Conservation (phyloP, 2,329 filamentous ascomycete species). For the Tolypocladium capitatum region DNA sequence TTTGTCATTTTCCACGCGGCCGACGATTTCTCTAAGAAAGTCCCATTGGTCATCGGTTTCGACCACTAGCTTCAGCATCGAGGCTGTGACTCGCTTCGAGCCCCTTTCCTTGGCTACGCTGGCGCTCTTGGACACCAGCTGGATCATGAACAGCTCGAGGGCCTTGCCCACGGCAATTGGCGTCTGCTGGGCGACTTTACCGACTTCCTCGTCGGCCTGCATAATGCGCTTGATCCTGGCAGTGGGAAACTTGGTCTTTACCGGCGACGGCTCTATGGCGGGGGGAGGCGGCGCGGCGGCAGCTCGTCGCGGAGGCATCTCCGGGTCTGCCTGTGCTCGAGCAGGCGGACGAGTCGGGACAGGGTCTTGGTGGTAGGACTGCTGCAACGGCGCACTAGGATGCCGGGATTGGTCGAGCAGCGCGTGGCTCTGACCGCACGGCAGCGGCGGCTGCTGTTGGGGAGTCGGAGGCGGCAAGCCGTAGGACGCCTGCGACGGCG, state of each 20-base stretch:
- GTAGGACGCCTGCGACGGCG: constrained; percentile 7
- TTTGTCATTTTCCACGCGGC: constrained; percentile 58
- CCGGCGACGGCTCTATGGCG: constrained; percentile 50
- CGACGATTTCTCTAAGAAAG: constrained; percentile 81
- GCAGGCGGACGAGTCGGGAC: background rate
- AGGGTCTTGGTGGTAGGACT: constrained; percentile 1
- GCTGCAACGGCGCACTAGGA: background rate
- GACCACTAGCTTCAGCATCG: constrained; percentile 85
- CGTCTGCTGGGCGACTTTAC: constrained; percentile 95
- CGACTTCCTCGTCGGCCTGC: constrained; percentile 97
- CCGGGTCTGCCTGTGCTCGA: constrained; percentile 3
- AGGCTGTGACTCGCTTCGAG: constrained; percentile 78
- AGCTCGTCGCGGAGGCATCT: constrained; percentile 22
- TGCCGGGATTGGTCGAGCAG: background rate
- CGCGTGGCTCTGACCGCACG: background rate
- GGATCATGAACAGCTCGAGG: constrained; percentile 94
- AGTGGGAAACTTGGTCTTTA: constrained; percentile 92
- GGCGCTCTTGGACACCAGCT: constrained; percentile 78
- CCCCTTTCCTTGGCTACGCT: constrained; percentile 69
- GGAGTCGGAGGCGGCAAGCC: constrained; percentile 6
- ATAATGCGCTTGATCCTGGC: constrained; percentile 98
- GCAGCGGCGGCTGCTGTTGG: constrained; percentile 1
- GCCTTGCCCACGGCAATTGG: constrained; percentile 93
- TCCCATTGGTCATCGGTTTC: constrained; percentile 85
- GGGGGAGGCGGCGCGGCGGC: constrained; percentile 19